Evolutionary conservation across 1,139 yeast genomes (phyloP).

Genomic region (Pichia sp.): DNA sequence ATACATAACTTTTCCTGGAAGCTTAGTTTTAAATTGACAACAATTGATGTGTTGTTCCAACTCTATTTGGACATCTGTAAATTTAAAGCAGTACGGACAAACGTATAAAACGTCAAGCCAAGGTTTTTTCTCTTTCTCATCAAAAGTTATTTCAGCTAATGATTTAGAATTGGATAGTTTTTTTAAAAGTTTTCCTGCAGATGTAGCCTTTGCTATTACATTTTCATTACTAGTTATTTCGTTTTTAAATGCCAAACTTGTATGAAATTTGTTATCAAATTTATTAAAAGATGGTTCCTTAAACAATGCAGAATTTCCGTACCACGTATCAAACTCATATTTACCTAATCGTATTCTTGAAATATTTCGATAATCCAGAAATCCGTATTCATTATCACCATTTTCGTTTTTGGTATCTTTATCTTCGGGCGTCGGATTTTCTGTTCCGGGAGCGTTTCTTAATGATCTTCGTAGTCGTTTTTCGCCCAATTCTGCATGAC

Average conservation of each 20-base stretch:
- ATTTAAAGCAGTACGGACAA: slow-evolving; percentile 81
- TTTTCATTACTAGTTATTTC: too few relatives aligned
- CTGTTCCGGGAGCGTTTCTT: slow-evolving; percentile 1
- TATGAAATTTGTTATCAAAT: background rate
- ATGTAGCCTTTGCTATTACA: background rate
- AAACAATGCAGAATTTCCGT: slow-evolving; percentile 76
- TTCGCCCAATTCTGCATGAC: background rate
- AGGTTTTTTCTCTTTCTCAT: slow-evolving; percentile 10
- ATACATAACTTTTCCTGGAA: slow-evolving; percentile 67
- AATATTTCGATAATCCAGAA: slow-evolving; percentile 55
- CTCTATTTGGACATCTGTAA: slow-evolving; percentile 40
- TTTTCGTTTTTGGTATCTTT: slow-evolving; percentile 8
- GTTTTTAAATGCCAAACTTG: slow-evolving; percentile 8
- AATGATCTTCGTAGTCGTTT: background rate
- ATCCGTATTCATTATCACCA: slow-evolving; percentile 45
- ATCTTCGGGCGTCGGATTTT: background rate
- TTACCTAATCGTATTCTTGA: slow-evolving; percentile 59
- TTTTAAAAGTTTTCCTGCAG: too few relatives aligned
- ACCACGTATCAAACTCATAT: slow-evolving; percentile 71
- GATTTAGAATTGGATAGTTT: too few relatives aligned
- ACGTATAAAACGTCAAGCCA: slow-evolving; percentile 64
- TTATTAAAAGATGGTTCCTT: slow-evolving; percentile 7
- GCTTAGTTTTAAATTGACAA: slow-evolving; percentile 42
- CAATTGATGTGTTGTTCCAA: slow-evolving; percentile 13
- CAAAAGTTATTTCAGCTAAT: background rate